Evolutionary conservation across 1,139 yeast genomes (phyloP).

Genomic region (Pichia inconspicua): DNA sequence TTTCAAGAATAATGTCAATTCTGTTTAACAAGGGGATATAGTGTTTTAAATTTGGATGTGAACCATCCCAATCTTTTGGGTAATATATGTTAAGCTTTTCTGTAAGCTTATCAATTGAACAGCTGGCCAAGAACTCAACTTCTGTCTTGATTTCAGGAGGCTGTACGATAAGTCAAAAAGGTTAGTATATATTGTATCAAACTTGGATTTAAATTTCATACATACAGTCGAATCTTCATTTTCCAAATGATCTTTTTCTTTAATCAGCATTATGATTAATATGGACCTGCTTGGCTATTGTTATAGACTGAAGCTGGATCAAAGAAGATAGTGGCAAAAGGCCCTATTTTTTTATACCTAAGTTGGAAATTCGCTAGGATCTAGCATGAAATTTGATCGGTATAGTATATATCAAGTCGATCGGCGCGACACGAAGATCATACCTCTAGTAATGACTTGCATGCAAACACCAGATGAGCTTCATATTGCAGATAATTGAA

Average conservation of each 20-base stretch:
- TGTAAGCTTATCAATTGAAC: constrained; percentile 28
- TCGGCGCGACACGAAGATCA: neutral
- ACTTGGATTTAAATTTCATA: neutral
- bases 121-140: constrained; percentile 13
- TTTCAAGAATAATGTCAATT: constrained; percentile 61
- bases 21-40: constrained; percentile 75
- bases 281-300: neutral
- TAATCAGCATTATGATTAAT: constrained; percentile 6
- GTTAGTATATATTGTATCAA: neutral
- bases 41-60: constrained; percentile 46
- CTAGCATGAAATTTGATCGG: too few species aligned
- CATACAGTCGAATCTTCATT: constrained; percentile 15
- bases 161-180: constrained; percentile 4
- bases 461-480: too few species aligned
- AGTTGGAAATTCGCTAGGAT: too few species aligned
- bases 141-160: constrained; percentile 15
- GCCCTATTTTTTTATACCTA: neutral
- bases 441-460: too few species aligned
- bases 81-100: constrained; percentile 21
- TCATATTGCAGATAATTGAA: too few species aligned
- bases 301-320: too few species aligned
- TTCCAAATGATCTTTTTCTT: constrained; percentile 2
- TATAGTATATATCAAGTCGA: neutral
- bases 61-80: constrained; percentile 31
- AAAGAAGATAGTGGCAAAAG: neutral